Base-by-base conservation (phyloP, 352 stramenopile genomes). In the Phytophthora gonapodyides region DNA sequence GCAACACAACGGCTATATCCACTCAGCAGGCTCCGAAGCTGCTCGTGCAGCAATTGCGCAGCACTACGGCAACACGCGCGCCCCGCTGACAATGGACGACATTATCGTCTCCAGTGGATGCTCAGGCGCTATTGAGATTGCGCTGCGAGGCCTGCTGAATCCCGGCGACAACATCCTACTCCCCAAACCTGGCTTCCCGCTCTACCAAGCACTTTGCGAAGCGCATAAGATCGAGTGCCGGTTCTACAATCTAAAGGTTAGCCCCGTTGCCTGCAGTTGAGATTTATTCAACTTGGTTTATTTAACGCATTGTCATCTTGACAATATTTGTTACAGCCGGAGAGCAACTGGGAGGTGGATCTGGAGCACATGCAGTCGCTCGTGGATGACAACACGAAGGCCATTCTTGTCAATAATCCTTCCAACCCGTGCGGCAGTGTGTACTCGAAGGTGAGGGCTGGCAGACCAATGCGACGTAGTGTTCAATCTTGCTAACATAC, bases 381-480 rank as follows among this genome's bases (percentile, higher is more conserved):
- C 7, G 74, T 98, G 27, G 78, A 95, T 51, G 75, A 80, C 19
- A 86, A 86, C 46, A 97, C 88, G n/a, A 90, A 86, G 55, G 78
- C 89, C 10, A 98, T 99, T 45, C 55, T 99, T 8, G 69, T 99
- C 17, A 98, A 98, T 72, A 99, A 99, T 78, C 97, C 62, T 72
- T 92, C 71, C 15, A 99, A 98, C 76, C 92, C 96, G 7, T 98
- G 95, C 38, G 96, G 97, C 17, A 96, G 87, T 36, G 94, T 98
- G 24, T 98, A 97, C 67, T 96, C 87, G 7, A 88, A 97, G 76
- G 70, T 84, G 15, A 56, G 30, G 2, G 42, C 54, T 31, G 27
- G 27, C 6, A 31, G 8, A 31, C 27, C 27, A 31, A 31, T 31
- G 34, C 17, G 6, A 36, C 17, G 24, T 13, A 30, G 17, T 49